A percentile compares a stretch with the other conserved stretches of the same genome.
Evolutionary conservation across 768 basidiomycete genomes (phyloP).

Genomic region (Sistotremastrum niveocremeum): DNA sequence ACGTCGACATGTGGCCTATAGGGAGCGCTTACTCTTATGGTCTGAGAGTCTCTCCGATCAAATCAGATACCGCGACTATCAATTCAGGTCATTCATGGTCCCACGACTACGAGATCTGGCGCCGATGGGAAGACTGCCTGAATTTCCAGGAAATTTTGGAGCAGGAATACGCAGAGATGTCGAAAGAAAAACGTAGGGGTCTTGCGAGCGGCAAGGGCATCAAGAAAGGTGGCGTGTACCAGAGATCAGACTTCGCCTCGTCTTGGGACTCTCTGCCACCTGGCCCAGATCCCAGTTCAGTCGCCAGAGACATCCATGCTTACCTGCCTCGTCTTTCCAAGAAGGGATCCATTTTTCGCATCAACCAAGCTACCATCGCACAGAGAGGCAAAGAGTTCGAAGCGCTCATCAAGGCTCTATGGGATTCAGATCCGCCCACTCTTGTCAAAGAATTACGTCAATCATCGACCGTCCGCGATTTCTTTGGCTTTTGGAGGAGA

Average conservation of each 20-base stretch:
- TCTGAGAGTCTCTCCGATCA: constrained; percentile 41
- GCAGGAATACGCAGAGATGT: constrained; percentile 44
- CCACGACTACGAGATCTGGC: constrained; percentile 57
- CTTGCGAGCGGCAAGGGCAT: constrained; percentile 62
- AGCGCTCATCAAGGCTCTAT: constrained; percentile 45
- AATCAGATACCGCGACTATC: constrained; percentile 6
- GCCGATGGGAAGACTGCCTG: constrained; percentile 74
- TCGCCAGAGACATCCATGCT: constrained; percentile 55
- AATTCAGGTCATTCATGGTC: constrained; percentile 15
- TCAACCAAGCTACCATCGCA: constrained; percentile 51
- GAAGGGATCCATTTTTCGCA: constrained; percentile 59
- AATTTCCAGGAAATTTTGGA: constrained; percentile 63
- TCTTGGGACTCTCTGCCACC: constrained; percentile 80
- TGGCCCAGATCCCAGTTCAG: constrained; percentile 64
- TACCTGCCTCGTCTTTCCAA: constrained; percentile 55
- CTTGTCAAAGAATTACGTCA: constrained; percentile 53
- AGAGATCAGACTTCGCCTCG: constrained; percentile 33
- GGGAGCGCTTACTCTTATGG: constrained; percentile 46
- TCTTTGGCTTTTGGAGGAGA: constrained; percentile 67
- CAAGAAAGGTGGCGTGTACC: constrained; percentile 52
- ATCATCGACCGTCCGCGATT: constrained; percentile 48
- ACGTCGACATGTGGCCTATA: constrained; percentile 12
- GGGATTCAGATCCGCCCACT: constrained; percentile 39
- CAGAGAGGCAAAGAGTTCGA: constrained; percentile 49
- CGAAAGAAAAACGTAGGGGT: constrained; percentile 53